These are phyloP conservation scores for Saturnispora quitensis DNA, from an alignment of 805 yeast species.

Conservation along the genomic window DNA sequence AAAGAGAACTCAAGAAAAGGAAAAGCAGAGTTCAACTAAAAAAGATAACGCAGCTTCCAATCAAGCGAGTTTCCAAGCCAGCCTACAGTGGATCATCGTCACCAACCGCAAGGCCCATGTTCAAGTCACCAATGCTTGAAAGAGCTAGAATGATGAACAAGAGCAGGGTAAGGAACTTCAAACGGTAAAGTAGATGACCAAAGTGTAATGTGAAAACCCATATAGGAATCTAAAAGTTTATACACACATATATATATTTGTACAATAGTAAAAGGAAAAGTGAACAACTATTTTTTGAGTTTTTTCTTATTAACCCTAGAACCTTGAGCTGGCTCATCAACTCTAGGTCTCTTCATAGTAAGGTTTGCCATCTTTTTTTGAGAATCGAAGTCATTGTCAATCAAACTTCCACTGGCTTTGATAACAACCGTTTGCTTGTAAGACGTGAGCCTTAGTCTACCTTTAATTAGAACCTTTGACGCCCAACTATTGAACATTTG, in stretches of 20 bases:
- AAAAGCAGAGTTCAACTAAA: slow-evolving; percentile 36
- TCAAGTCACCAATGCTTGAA: slow-evolving; percentile 24
- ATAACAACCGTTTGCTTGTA: slow-evolving; percentile 66
- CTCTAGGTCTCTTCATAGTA: background rate
- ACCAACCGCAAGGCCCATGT: slow-evolving; percentile 4
- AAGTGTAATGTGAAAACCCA: background rate
- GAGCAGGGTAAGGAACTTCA: slow-evolving; percentile 10
- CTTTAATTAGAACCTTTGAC: slow-evolving; percentile 57
- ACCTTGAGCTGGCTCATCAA: background rate
- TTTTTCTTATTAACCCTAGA: background rate
- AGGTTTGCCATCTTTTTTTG: background rate
- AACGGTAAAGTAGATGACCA: background rate
- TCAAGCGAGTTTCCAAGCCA: slow-evolving; percentile 4
- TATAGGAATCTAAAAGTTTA: background rate
- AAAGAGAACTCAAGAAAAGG: slow-evolving; percentile 30
- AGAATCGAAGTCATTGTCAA: slow-evolving; percentile 17
- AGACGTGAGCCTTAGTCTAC: slow-evolving; percentile 62
- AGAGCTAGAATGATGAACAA: slow-evolving; percentile 25
- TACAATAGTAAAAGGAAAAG: background rate
- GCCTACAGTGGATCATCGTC: slow-evolving; percentile 2
- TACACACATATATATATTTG: background rate
- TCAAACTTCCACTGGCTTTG: slow-evolving; percentile 37
- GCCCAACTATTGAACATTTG: slow-evolving; percentile 53
- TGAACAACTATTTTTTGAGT: background rate
- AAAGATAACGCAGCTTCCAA: slow-evolving; percentile 11